Evolutionary conservation across 176 grass and related monocot genomes (phyloP), one percentile per base, ranked within the genome.

Genomic region (Bonia amplexicaulis): DNA sequence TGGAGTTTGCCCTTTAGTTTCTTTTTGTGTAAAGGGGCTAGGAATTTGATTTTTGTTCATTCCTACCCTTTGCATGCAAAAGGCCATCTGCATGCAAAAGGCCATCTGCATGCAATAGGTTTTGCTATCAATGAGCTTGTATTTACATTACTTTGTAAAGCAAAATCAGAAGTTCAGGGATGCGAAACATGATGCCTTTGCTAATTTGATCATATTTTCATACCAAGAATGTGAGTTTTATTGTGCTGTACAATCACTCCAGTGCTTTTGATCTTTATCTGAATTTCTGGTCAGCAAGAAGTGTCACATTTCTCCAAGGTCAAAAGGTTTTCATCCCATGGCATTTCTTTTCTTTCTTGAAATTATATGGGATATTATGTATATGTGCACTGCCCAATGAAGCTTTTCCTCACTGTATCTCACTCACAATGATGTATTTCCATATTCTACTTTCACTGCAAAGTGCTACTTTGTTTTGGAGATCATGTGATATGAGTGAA

Each of bases 21-120:
- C 0, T 55, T 74, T 67, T 80, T 29, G 58, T 79, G 47, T 57
- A 52, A 69, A 11, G 54, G 71, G 88, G 73, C n/a, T 58, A 77
- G 90, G 85, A 87, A 90, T 89, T 64, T 91, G 74, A 85, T 92
- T 97, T 97, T 97, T 94, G 73, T 87, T 89, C 69, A 86, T 94
- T 94, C 92, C 92, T 92, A 84, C 74, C 92, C 82, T 86, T 81
- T 66, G 81, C 86, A 87, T 86, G 88, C 86, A 51, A 71, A 85
- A 82, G 82, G 88, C 17, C 74, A 42, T 69, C 31, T 92, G 90
- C 78, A 80, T 78, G 80, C 55, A 84, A 74, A n/a, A 82, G 82
- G 88, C 17, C 75, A 42, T 70, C 31, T 92, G 90, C 78, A 80
- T 78, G 80, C 55, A 85, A 75, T 78, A 86, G 82, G 87, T 74